Base-by-base conservation (phyloP, 1,139 yeast species). In the Sugiyamaella paludigena region DNA sequence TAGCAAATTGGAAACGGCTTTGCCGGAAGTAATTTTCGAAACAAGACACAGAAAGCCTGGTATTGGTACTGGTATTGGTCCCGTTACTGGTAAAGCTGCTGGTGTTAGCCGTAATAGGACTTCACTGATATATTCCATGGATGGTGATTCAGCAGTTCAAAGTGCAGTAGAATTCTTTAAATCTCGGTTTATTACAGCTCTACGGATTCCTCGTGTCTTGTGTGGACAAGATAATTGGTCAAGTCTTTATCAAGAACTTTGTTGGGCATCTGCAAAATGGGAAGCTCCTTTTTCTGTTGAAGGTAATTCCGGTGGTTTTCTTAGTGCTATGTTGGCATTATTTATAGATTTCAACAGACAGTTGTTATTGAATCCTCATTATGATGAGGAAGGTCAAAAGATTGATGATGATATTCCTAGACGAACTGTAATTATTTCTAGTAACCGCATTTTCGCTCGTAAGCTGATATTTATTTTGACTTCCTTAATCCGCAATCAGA, bases 181-280 rank as follows among this genome's bases (percentile, higher is more conserved):
- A 40, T 40, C 50, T 30, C 49, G 63, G 34, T 56, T 58, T 41
- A 47, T 51, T 28, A 52, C 53, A 15, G 58, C 56, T 3, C 51
- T 61, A 27, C 51, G 56, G 13, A 58, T 62, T n/a, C 67, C 67
- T 5, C 51, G 67, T 6, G 65, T 62, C 7, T 41, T 63, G 11
- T 62, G 65, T 42, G 67, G 67, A 11, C 66, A 62, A 40, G 56
- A 58, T 33, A 46, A 61, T 30, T 61, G 64, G 65, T 43, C 52
- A 1, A 64, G 60, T 40, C 50, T 61, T 10, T 50, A 51, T 27
- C 50, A 52, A 11, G 58, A 60, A 45, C 47, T 62, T 30, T 43
- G 51, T 11, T 52, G 57, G 58, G 58, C 55, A 8, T 43, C 43
- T 7, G 39, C 48, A 9, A 46, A 46, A 34, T 49, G 49, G 48